phyloP scores from a whole-genome alignment of 176 grass and related monocot genomes.

The Zea luxurians region DNA sequence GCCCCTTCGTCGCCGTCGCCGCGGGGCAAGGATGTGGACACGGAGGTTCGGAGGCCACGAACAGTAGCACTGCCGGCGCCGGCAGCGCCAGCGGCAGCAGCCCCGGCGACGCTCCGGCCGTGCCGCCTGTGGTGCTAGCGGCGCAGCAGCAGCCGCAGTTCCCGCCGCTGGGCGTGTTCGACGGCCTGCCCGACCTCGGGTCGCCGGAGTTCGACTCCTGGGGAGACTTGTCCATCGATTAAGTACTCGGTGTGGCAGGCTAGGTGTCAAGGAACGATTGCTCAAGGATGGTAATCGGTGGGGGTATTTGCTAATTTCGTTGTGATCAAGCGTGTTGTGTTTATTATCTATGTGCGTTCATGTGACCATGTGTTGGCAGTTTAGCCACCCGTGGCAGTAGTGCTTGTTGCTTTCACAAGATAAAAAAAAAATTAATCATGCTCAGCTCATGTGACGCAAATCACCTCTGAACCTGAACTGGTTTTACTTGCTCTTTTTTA shows the following conservation, averaged over 20 bases:
- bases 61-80: neutral
- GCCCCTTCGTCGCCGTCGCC: neutral
- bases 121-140: neutral
- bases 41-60: neutral
- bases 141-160: slow-evolving; percentile 19
- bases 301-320: neutral
- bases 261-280: neutral
- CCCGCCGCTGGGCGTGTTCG: slow-evolving; percentile 34
- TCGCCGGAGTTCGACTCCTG: slow-evolving; percentile 56
- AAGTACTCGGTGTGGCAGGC: neutral
- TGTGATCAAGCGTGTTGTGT: neutral
- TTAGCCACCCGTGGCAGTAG: neutral
- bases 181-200: slow-evolving; percentile 44
- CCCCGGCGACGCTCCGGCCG: neutral
- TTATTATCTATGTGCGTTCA: neutral
- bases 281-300: neutral
- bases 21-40: neutral
- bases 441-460: neutral
- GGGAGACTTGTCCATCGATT: slow-evolving; percentile 37
- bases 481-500: neutral
- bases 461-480: neutral
- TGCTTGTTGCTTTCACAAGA: neutral
- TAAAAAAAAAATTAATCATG: neutral
- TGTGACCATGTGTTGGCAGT: neutral
- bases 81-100: neutral